A percentile compares a stretch with the other conserved stretches of the same genome.
These are phyloP conservation scores for Podospora pseudopauciseta DNA, from an alignment of 495 filamentous ascomycete species.

Conservation along the genomic window DNA sequence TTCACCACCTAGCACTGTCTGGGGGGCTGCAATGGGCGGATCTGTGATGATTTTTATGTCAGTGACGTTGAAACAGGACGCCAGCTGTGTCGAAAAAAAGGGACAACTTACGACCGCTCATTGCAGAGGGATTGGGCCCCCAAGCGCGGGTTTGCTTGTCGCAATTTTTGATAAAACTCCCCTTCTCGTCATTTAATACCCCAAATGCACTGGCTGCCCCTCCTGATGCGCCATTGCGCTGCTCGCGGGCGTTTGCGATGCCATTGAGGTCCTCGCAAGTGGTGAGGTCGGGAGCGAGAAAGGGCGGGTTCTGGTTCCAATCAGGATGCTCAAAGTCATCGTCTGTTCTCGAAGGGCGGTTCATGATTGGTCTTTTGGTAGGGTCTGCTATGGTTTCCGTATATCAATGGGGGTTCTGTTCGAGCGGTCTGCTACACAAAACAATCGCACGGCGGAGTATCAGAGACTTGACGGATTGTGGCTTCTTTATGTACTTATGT, in stretches of 20 bases:
- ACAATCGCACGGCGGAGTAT: background rate
- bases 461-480: background rate
- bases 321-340: slow-evolving; percentile 51
- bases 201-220: slow-evolving; percentile 6
- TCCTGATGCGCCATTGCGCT: slow-evolving; percentile 18
- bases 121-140: slow-evolving; percentile 9
- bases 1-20: slow-evolving; percentile 33
- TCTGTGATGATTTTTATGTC: slow-evolving; percentile 12
- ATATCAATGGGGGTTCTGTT: background rate
- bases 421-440: background rate
- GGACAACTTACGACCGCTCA: slow-evolving; percentile 17
- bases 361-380: slow-evolving; percentile 44
- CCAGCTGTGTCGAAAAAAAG: background rate
- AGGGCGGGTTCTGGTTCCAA: slow-evolving; percentile 59
- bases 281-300: slow-evolving; percentile 55
- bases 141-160: background rate
- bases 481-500: background rate
- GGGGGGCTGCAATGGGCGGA: slow-evolving; percentile 25
- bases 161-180: background rate
- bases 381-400: background rate
- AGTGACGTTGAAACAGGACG: background rate
- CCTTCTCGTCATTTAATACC: slow-evolving; percentile 22
- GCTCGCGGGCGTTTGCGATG: slow-evolving; percentile 37
- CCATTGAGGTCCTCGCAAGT: slow-evolving; percentile 64
- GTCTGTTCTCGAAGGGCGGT: slow-evolving; percentile 62